Conservation (phyloP, 352 stramenopile genomes). For the Pythium pyrilobum region DNA sequence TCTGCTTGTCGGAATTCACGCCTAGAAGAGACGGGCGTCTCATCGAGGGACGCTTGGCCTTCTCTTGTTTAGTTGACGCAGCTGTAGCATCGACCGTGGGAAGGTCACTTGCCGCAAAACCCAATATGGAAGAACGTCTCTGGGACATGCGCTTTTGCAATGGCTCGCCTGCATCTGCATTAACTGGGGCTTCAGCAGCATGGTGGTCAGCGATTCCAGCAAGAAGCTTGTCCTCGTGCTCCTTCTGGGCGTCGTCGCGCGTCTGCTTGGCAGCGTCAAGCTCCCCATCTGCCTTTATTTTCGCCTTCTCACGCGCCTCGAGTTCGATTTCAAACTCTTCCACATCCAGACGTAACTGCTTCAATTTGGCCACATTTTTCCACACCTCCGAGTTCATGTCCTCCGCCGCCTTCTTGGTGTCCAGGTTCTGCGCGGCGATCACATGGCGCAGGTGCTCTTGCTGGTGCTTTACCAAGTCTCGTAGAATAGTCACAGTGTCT, state of each 20-base stretch:
- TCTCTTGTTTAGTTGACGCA: neutral
- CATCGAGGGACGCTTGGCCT: neutral
- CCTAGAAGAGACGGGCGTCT: neutral
- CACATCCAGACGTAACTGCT: slow-evolving; percentile 38
- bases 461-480: slow-evolving; percentile 35
- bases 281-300: neutral
- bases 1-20: neutral
- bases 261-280: neutral
- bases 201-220: too few relatives aligned
- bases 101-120: too few relatives aligned
- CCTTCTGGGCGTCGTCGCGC: too few relatives aligned
- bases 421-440: slow-evolving; percentile 24
- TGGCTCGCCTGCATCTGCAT: too few relatives aligned
- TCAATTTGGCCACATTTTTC: slow-evolving; percentile 33
- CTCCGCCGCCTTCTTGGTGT: slow-evolving; percentile 15
- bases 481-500: slow-evolving; percentile 22
- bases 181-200: too few relatives aligned
- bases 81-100: too few relatives aligned
- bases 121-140: too few relatives aligned
- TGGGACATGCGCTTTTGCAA: too few relatives aligned
- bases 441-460: slow-evolving; percentile 26
- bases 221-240: neutral
- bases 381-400: slow-evolving; percentile 19
- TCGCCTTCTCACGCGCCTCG: neutral
- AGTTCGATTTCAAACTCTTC: slow-evolving; percentile 31